Percentiles rank a stretch among this genome's conserved stretches.
Evolutionary conservation across 2,329 filamentous ascomycete genomes (phyloP).

Genomic region (Fusarium napiforme): DNA sequence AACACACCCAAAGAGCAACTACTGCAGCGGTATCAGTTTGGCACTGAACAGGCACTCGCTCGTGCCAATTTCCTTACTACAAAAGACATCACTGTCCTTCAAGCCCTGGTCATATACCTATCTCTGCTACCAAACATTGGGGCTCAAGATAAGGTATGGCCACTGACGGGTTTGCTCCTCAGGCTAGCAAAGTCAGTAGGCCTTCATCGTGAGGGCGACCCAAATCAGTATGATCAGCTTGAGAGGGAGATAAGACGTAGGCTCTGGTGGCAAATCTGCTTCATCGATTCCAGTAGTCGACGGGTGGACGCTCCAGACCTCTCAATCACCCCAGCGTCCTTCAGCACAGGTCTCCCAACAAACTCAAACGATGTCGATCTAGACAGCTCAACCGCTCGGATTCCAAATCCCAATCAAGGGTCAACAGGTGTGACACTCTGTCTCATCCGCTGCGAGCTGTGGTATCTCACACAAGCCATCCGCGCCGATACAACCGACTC

Average conservation of each 20-base stretch:
- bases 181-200: slow-evolving; percentile 39
- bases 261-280: slow-evolving; percentile 47
- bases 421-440: slow-evolving; percentile 30
- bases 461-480: slow-evolving; percentile 39
- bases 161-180: slow-evolving; percentile 39
- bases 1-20: slow-evolving; percentile 27
- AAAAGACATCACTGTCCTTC: slow-evolving; percentile 39
- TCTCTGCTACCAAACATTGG: slow-evolving; percentile 36
- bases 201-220: slow-evolving; percentile 25
- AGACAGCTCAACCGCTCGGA: background rate
- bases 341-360: slow-evolving; percentile 55
- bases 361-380: slow-evolving; percentile 54
- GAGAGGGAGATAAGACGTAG: slow-evolving; percentile 39
- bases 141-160: slow-evolving; percentile 38
- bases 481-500: slow-evolving; percentile 9
- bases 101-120: slow-evolving; percentile 45
- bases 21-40: slow-evolving; percentile 32
- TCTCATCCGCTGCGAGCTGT: slow-evolving; percentile 44
- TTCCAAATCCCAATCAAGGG: background rate
- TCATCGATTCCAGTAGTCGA: slow-evolving; percentile 41
- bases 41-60: slow-evolving; percentile 42
- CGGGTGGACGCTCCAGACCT: slow-evolving; percentile 25
- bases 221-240: background rate
- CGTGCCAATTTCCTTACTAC: slow-evolving; percentile 38
- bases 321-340: slow-evolving; percentile 40